Evolutionary conservation across 2,329 filamentous ascomycete genomes (phyloP), one percentile per base, ranked within the genome.

Genomic region (Talaromyces sp.): DNA sequence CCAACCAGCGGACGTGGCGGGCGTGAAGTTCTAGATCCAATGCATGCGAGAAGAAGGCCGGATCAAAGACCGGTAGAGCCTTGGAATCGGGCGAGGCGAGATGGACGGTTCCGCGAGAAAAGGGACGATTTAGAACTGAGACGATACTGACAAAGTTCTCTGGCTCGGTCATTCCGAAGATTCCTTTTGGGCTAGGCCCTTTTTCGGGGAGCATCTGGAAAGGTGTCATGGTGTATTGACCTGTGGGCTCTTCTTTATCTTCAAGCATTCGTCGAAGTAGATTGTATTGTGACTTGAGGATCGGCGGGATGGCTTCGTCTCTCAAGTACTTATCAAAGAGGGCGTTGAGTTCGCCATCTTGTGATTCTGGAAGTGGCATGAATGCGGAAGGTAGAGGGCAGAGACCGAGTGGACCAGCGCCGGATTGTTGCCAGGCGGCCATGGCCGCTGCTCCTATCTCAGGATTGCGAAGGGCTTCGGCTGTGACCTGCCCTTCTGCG

Each of bases 11-110:
- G 25, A 51, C 47, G 13, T 51, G 47, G 47, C 47, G 47, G 2
- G 47, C 47, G 11, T 51, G 47, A 29, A 51, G 47, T 47, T 81
- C 76, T 4, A 78, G 64, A 63, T 83, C 81, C 2, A 80, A 70
- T 0, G 81, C 79, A 63, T 83, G 78, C 7, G 77, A 74, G 19
- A 83, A 72, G 43, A 81, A 82, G 10, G 74, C 74, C 0, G 78
- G 77, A 68, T 84, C 79, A 62, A 84, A 81, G 1, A 67, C 51
- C 0, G 81, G 80, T 15, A 75, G 68, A 1, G 67, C 72, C 0
- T 69, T 69, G 0, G 77, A 72, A 53, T 81, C 72, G 0, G 77
- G 51, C 0, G 78, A 81, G 0, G 68, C 68, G 53, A 83, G 77
- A 65, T 83, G 81, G 0, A 80, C 69, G 17, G 66, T 70, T 3